Percentiles rank a stretch among this genome's conserved stretches.
Evolutionary conservation across 257 asterid species (phyloP).

Genomic region (Avicennia marina): DNA sequence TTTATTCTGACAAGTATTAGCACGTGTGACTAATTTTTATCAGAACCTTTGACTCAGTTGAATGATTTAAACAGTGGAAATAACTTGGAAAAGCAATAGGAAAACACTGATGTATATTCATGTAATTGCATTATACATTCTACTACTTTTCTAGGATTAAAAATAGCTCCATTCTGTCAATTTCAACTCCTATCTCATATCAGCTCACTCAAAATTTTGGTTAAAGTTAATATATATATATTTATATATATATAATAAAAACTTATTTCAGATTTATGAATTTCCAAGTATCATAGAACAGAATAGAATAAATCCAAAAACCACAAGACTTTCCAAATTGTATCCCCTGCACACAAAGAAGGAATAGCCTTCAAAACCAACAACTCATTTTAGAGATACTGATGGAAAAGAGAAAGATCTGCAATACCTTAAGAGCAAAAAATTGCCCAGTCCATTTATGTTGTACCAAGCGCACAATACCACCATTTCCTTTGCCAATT

Average conservation of each 20-base stretch:
- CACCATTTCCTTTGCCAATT: conserved; percentile 95
- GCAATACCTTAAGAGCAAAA: conserved; percentile 87
- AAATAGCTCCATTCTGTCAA: no score
- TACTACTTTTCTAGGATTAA: background rate
- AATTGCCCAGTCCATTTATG: conserved; percentile 96
- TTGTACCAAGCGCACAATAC: conserved; percentile 89
- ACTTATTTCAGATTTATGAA: no score
- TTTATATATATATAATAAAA: no score
- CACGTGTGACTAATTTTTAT: background rate
- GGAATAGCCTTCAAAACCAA: no score
- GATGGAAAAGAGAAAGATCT: background rate
- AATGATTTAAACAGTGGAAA: background rate
- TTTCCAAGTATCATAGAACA: no score
- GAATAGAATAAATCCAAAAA: no score
- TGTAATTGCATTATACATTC: background rate
- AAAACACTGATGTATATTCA: background rate
- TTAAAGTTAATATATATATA: no score
- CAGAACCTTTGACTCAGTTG: background rate
- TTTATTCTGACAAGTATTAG: background rate
- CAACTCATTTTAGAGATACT: background rate
- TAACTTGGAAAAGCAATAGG: background rate
- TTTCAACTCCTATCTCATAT: no score
- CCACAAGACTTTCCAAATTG: no score
- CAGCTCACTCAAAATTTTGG: no score
- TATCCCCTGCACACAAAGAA: no score